phyloP scores from a whole-genome alignment of 2,329 filamentous ascomycete genomes.

The Ophiostoma pallidulum region DNA sequence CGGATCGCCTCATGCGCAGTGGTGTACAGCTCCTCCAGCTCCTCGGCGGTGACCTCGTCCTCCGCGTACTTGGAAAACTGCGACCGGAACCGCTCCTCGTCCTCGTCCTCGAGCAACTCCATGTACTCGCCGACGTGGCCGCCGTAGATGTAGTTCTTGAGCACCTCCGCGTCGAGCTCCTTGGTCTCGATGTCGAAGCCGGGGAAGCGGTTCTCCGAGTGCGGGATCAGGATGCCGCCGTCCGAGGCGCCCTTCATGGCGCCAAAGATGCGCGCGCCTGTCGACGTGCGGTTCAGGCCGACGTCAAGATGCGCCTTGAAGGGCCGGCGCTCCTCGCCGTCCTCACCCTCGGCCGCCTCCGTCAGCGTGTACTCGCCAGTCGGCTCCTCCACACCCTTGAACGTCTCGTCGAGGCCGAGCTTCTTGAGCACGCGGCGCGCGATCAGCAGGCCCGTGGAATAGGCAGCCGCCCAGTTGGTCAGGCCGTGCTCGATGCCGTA shows the following conservation, averaged over 20 bases:
- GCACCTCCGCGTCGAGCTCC: conserved; percentile 93
- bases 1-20: conserved; percentile 96
- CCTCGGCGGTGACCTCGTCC: conserved; percentile 91
- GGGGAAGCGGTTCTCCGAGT: conserved; percentile 99
- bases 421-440: conserved; percentile 96
- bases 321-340: conserved; percentile 78
- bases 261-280: conserved; percentile 96
- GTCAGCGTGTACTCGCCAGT: conserved; percentile 94
- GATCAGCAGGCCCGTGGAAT: conserved; percentile 91
- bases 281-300: conserved; percentile 93
- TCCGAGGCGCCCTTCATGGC: conserved; percentile 99
- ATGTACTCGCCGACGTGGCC: conserved; percentile 99
- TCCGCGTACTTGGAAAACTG: conserved; percentile 99
- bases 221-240: conserved; percentile 91
- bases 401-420: conserved; percentile 88
- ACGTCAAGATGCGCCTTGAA: conserved; percentile 99
- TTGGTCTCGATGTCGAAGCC: conserved; percentile 95
- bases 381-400: conserved; percentile 91
- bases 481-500: conserved; percentile 98
- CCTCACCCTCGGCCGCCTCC: conserved; percentile 83
- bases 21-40: conserved; percentile 90
- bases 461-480: conserved; percentile 99
- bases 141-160: conserved; percentile 98
- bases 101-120: conserved; percentile 98
- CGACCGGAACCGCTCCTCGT: conserved; percentile 98